These are phyloP conservation scores for Aspergillus sp. DNA, from an alignment of 2,329 filamentous ascomycete species.

Conservation along the genomic window DNA sequence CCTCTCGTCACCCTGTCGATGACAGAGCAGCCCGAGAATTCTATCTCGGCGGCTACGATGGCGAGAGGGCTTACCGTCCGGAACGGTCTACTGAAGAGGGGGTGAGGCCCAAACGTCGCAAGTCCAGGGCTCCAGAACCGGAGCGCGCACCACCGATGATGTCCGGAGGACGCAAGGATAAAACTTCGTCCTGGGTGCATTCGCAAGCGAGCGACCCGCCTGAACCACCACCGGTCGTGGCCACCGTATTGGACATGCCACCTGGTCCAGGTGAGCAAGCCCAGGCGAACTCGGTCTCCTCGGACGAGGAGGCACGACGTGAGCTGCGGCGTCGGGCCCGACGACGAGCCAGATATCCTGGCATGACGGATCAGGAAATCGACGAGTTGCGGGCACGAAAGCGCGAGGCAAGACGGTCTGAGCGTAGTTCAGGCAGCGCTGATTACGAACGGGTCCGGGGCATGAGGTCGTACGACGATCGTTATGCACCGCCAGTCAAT, in stretches of 20 bases:
- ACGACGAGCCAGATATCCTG: constrained; percentile 44
- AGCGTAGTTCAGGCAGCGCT: constrained; percentile 42
- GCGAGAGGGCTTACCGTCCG: constrained; percentile 31
- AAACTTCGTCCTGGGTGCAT: constrained; percentile 54
- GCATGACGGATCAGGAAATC: constrained; percentile 42
- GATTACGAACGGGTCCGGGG: constrained; percentile 42
- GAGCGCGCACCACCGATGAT: constrained; percentile 31
- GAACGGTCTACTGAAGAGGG: constrained; percentile 36
- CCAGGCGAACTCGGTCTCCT: constrained; percentile 41
- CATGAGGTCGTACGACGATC: constrained; percentile 31
- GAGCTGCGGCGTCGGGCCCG: constrained; percentile 40
- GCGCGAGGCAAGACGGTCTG: constrained; percentile 33
- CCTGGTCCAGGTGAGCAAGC: constrained; percentile 31
- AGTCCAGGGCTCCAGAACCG: constrained; percentile 34
- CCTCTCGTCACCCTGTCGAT: constrained; percentile 31
- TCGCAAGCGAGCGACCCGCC: constrained; percentile 51
- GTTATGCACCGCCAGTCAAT: constrained; percentile 25
- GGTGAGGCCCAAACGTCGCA: constrained; percentile 37
- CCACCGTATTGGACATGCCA: constrained; percentile 48
- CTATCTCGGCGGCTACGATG: constrained; percentile 29
- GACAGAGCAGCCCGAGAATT: constrained; percentile 30
- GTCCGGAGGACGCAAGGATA: constrained; percentile 45
- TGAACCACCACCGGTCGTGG: constrained; percentile 48
- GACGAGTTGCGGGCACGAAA: constrained; percentile 39
- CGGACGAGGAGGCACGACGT: constrained; percentile 46